Base-by-base conservation (phyloP, 768 basidiomycete genomes). In the Suillus sp. region DNA sequence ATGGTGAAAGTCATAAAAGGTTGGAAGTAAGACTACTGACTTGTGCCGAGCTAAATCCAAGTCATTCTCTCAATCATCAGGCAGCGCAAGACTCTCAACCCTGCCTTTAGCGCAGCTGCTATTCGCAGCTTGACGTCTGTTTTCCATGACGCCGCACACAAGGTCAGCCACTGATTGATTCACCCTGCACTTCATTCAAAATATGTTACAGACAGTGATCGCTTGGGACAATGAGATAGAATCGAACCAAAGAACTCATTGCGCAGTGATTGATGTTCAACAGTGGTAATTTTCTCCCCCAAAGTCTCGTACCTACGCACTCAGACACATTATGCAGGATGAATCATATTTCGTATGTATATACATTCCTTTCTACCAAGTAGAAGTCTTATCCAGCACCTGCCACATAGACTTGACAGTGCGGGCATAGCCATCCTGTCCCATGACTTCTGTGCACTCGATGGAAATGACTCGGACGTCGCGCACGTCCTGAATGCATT, bases 31-130 rank as follows among this genome's bases (percentile, higher is more conserved):
- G 8, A 27, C 25, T 4, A 9, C 20, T 11, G 11, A 11, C 18
- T n/a, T 25, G 22, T 32, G 3, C 14, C 5, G 25, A n/a, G 30
- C 27, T 38, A 59, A 38, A 38, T n/a, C 18, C 20, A 58, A 14
- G n/a, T 25, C 18, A 40, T 25, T 35, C 11, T 30, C 2, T 18
- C 30, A 14, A 18, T 22, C 22, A 6, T 30, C 42, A 82, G 83
- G 58, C 84, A 84, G 65, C 76, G 85, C 37, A 84, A 82, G 64
- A 78, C 81, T 0, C 68, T 85, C 10, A 78, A 81, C 0, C 82
- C 84, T 2, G 83, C 83, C 0, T 86, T 86, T 69, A 84, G 79
- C 68, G 83, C 80, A 65, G 77, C 81, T 1, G 80, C 82, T 1
- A 81, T 86, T 50, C 78, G 83, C 20, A 77, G 71, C 34, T 68